Evolutionary conservation across 768 basidiomycete species (phyloP).

Genomic region (Psilocybe cubensis): DNA sequence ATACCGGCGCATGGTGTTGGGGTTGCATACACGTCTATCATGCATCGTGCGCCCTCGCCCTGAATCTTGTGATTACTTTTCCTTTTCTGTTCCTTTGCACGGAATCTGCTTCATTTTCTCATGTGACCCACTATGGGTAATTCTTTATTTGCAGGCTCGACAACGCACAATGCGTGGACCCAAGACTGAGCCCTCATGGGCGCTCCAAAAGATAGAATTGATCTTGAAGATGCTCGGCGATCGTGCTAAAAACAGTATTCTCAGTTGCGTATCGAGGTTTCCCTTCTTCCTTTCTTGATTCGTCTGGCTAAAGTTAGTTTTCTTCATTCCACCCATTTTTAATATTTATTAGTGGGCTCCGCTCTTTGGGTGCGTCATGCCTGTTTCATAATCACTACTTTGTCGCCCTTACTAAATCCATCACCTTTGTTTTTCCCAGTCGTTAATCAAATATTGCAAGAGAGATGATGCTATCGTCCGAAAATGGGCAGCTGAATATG

Average conservation of each 20-base stretch:
- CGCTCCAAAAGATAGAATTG: slow-evolving; percentile 42
- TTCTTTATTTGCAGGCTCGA: slow-evolving; percentile 36
- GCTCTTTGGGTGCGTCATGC: slow-evolving; percentile 59
- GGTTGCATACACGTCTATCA: slow-evolving; percentile 76
- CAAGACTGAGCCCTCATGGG: slow-evolving; percentile 45
- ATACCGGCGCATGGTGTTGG: slow-evolving; percentile 82
- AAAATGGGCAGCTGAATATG: slow-evolving; percentile 65
- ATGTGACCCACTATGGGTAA: slow-evolving; percentile 16
- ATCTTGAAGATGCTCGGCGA: slow-evolving; percentile 52
- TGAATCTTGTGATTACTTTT: slow-evolving; percentile 58
- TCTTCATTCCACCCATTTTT: slow-evolving; percentile 11
- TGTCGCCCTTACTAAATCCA: neutral
- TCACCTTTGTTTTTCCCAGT: slow-evolving; percentile 37
- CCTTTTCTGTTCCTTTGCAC: slow-evolving; percentile 8
- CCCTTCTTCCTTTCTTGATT: slow-evolving; percentile 11
- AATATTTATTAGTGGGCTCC: slow-evolving; percentile 47
- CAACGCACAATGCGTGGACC: slow-evolving; percentile 40
- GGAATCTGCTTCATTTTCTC: slow-evolving; percentile 6
- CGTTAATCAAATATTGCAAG: slow-evolving; percentile 67
- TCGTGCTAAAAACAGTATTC: slow-evolving; percentile 50
- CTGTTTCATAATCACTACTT: slow-evolving; percentile 1
- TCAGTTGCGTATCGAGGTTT: slow-evolving; percentile 35
- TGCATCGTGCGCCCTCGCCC: slow-evolving; percentile 65
- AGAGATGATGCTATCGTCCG: slow-evolving; percentile 57
- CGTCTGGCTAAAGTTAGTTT: slow-evolving; percentile 8